phyloP scores from a whole-genome alignment of 257 asterid species.

The Petunia secreta region DNA sequence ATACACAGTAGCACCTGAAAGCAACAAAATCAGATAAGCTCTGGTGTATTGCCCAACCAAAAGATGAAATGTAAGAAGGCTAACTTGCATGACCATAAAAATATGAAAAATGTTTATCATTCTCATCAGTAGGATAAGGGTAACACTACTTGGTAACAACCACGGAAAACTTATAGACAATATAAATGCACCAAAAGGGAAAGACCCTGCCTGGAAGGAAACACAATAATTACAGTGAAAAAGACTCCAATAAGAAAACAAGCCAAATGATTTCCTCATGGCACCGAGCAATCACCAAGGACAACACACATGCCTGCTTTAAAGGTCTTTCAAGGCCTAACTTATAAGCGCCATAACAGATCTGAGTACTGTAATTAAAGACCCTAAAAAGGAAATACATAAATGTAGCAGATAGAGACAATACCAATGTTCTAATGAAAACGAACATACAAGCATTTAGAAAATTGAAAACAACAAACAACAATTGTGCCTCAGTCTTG shows the following conservation, averaged over 20 bases:
- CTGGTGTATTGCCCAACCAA: slow-evolving; percentile 15
- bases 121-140: neutral
- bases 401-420: slow-evolving; percentile 13
- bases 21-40: slow-evolving; percentile 23
- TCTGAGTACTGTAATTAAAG: neutral
- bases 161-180: slow-evolving; percentile 1
- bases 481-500: too few relatives aligned
- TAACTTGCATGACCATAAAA: neutral
- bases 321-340: neutral
- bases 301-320: slow-evolving; percentile 9
- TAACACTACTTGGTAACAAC: neutral
- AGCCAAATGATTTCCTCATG: neutral
- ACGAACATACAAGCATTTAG: neutral
- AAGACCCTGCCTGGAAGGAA: slow-evolving; percentile 2
- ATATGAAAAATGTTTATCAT: neutral
- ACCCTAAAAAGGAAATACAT: neutral
- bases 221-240: neutral
- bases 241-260: neutral
- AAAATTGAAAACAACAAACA: neutral
- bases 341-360: slow-evolving; percentile 9
- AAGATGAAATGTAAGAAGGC: neutral
- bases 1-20: slow-evolving; percentile 70
- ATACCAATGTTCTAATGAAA: neutral
- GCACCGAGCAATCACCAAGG: slow-evolving; percentile 13
- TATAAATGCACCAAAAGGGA: slow-evolving; percentile 2